Evolutionary conservation across 2,329 filamentous ascomycete species (phyloP).

Genomic region (Arthrobotrys entomopaga): DNA sequence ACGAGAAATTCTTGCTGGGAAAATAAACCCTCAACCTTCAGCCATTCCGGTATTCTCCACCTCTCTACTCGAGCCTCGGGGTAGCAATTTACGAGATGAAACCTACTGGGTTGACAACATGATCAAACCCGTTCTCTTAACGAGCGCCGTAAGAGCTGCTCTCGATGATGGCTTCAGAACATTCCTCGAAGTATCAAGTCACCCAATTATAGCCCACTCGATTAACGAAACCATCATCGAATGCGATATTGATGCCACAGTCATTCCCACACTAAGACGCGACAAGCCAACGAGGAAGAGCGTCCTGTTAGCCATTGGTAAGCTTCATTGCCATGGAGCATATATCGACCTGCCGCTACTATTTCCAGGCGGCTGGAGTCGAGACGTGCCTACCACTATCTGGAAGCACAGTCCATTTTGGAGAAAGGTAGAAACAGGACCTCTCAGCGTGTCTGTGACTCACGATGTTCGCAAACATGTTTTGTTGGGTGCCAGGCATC

Average conservation of each 20-base stretch:
- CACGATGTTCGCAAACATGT: background rate
- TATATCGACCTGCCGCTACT: slow-evolving; percentile 59
- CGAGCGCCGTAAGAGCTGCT: slow-evolving; percentile 61
- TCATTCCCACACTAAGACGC: slow-evolving; percentile 61
- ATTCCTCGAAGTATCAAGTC: slow-evolving; percentile 64
- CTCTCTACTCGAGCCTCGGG: slow-evolving; percentile 57
- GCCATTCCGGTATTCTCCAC: background rate
- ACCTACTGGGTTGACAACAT: slow-evolving; percentile 64
- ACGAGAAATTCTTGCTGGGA: slow-evolving; percentile 56
- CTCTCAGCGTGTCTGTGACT: background rate
- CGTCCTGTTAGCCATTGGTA: slow-evolving; percentile 59
- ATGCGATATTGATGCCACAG: slow-evolving; percentile 59
- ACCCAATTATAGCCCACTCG: slow-evolving; percentile 64
- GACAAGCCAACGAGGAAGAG: slow-evolving; percentile 58
- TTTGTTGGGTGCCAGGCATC: background rate
- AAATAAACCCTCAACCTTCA: slow-evolving; percentile 57
- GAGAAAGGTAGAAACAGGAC: slow-evolving; percentile 56
- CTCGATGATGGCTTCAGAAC: slow-evolving; percentile 62
- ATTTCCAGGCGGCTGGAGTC: slow-evolving; percentile 58
- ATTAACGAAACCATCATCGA: slow-evolving; percentile 62
- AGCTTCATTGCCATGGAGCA: slow-evolving; percentile 60
- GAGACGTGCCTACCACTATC: slow-evolving; percentile 57
- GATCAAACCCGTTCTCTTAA: slow-evolving; percentile 62
- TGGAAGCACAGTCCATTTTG: slow-evolving; percentile 59
- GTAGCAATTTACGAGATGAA: slow-evolving; percentile 57